Percentiles rank a stretch among this genome's conserved stretches.
These are phyloP conservation scores for Biancaea sappan DNA, from an alignment of 306 rosid genomes.

Conservation along the genomic window DNA sequence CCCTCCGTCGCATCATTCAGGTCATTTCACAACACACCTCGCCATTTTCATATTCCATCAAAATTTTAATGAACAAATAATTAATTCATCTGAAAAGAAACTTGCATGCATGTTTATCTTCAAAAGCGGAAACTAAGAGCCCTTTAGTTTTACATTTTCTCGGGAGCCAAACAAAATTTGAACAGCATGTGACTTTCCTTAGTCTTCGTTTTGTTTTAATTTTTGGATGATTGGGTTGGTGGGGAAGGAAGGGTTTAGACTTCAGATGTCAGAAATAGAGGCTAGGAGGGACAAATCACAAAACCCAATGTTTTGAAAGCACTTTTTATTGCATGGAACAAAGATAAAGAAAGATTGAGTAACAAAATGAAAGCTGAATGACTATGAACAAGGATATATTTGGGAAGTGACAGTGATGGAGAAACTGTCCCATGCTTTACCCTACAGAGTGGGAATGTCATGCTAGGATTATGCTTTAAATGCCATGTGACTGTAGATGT, in stretches of 20 bases:
- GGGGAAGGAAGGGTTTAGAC: conserved; percentile 11
- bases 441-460: conserved; percentile 52
- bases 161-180: conserved; percentile 17
- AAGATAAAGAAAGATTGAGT: conserved; percentile 59
- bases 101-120: background rate
- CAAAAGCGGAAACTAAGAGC: background rate
- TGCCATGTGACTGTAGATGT: conserved; percentile 62
- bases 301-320: conserved; percentile 10
- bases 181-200: background rate
- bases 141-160: background rate
- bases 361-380: conserved; percentile 62
- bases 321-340: conserved; percentile 51
- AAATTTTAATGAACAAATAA: too few relatives aligned
- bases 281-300: conserved; percentile 36
- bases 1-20: conserved; percentile 91
- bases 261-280: conserved; percentile 36
- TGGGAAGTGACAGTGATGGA: conserved; percentile 74
- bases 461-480: conserved; percentile 33
- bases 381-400: conserved; percentile 47
- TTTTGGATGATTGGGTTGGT: conserved; percentile 24
- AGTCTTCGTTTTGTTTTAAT: background rate
- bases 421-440: conserved; percentile 93
- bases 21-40: conserved; percentile 34
- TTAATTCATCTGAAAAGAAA: too few relatives aligned
- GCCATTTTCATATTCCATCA: too few relatives aligned